Evolutionary conservation across 306 rosid species (phyloP), one percentile per base, ranked within the genome.

Genomic region (Echinosophora koreensis): DNA sequence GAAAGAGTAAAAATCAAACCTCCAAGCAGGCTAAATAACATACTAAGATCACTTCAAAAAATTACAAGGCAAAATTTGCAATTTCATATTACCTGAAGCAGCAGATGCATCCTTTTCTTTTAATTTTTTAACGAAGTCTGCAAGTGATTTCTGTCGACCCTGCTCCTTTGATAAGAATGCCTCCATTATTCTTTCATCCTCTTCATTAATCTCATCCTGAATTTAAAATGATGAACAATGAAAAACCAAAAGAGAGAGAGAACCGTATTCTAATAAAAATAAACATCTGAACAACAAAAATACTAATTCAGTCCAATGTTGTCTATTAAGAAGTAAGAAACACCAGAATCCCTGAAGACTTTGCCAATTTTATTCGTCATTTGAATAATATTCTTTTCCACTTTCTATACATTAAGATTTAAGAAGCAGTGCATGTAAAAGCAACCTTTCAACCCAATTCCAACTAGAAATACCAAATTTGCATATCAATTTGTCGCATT

Each of bases 101-200:
- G 84, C 84, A 61, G 34, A 66, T 6, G 85, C 84, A 68, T 86
- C 96, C n/a, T 82, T 82, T 84, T 89, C 89, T 74, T 90, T 94
- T 57, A 94, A 85, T 80, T 84, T 94, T 77, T 84, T 77, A 34
- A 92, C 88, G 76, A 89, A 66, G 50, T 92, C 97, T 0, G 91
- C 86, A 58, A 94, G 90, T 59, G 98, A 89, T 18, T 77, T 86
- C 65, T 84, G 92, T 4, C 57, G 74, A 52, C 85, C 83, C 0
- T 49, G 81, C 42, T 88, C 87, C 75, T 85, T 90, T 0, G 84
- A 83, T 12, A 88, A 60, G 78, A 92, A 95, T 5, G 88, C 84
- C 37, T 89, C 96, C 73, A 95, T 58, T 58, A 92, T 27, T 64
- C 54, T 84, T 82, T 90, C 97, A 6, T 92, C 96, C 60, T 90